Evolutionary conservation across 257 asterid genomes (phyloP), one percentile per base, ranked within the genome.

Genomic region (Datura wrightii): DNA sequence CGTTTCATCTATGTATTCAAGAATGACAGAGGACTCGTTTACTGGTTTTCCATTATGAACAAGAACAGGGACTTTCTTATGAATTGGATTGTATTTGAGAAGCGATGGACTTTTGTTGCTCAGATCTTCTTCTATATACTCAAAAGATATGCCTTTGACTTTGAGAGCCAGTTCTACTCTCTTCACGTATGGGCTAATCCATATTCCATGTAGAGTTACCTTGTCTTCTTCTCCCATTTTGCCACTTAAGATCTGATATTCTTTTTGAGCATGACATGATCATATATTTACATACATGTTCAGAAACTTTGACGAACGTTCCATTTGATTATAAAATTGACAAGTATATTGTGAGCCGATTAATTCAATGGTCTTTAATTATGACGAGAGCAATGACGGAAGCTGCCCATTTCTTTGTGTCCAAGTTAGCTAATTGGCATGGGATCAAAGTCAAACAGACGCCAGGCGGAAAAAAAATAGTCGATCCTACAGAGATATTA

Each of bases 81-180:
- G 53, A 60, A 79, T 46, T 15, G 83, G 70, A 1, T 79, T 79
- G 83, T 46, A 84, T 72, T 78, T 50, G 39, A 74, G 78, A 14
- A 72, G 60, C 80, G 59, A 18, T 3, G 60, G 74, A 59, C 90
- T 87, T 66, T 91, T 89, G 84, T 89, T 85, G 46, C 46, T 15
- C 72, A 88, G 48, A 89, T 91, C 84, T 79, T 91, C 92, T 83
- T 89, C 91, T 2, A 91, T 82, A 58, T 89, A 90, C 6, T 85
- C 90, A 74, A 67, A 91, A 8, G 89, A 86, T 37, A 90, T 87
- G 52, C 92, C 91, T 86, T 91, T 91, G 85, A 87, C 54, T 69
- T 90, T 90, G 70, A 90, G 88, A 70, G 92, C 93, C 79, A 90
- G 79, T 67, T 90, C 89, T 11, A 91, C 92, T 79, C 92, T 89